Evolutionary conservation across 805 yeast genomes (phyloP).

Genomic region (Sungouiella blattae): DNA sequence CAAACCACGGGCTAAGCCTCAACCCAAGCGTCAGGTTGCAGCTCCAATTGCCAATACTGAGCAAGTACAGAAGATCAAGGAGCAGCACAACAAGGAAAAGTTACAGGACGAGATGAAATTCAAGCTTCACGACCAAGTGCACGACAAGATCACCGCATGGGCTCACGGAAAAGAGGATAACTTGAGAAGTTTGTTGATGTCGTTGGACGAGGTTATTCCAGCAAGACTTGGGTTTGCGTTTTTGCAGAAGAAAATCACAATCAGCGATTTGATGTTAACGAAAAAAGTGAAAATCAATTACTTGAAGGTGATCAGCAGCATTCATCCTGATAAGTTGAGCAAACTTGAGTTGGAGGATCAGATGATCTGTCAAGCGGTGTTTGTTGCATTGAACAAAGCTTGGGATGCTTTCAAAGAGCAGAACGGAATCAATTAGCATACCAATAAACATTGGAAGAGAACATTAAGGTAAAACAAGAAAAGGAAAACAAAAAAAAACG

Average conservation of each 20-base stretch:
- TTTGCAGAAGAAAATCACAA: slow-evolving; percentile 40
- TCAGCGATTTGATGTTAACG: slow-evolving; percentile 79
- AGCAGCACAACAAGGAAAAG: slow-evolving; percentile 14
- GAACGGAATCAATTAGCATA: slow-evolving; percentile 12
- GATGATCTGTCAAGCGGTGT: slow-evolving; percentile 84
- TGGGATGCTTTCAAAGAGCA: slow-evolving; percentile 56
- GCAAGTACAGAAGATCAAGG: slow-evolving; percentile 37
- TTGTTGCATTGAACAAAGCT: slow-evolving; percentile 76
- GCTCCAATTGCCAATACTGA: slow-evolving; percentile 1
- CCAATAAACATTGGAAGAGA: too few relatives aligned
- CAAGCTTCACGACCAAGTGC: slow-evolving; percentile 61
- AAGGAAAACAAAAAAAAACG: too few relatives aligned
- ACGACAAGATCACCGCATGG: slow-evolving; percentile 57
- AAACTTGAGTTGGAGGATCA: slow-evolving; percentile 62
- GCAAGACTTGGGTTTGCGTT: slow-evolving; percentile 27
- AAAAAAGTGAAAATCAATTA: slow-evolving; percentile 84
- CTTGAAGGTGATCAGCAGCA: slow-evolving; percentile 73
- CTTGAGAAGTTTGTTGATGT: slow-evolving; percentile 69
- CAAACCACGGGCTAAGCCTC: slow-evolving; percentile 17
- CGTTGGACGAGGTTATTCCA: slow-evolving; percentile 64
- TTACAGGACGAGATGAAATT: slow-evolving; percentile 34
- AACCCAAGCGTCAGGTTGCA: neutral
- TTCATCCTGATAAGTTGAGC: slow-evolving; percentile 82
- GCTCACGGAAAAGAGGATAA: slow-evolving; percentile 74
- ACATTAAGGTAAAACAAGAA: too few relatives aligned